Conservation (phyloP, 2,329 filamentous ascomycete species). For the Fusarium sp. region DNA sequence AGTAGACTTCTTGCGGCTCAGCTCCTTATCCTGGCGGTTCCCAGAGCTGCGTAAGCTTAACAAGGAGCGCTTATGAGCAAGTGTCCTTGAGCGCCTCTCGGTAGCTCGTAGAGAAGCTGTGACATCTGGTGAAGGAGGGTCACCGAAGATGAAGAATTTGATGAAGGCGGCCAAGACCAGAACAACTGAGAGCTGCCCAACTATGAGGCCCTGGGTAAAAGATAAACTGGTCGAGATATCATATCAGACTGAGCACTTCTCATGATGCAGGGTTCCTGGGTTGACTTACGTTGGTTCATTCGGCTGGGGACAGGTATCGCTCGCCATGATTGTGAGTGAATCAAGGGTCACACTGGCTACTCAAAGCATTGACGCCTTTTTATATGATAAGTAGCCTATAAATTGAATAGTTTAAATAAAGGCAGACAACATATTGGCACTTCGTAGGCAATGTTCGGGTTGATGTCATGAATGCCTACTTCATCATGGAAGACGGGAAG, state of each 20-base stretch:
- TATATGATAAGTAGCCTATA: background rate
- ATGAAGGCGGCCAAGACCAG: constrained; percentile 95
- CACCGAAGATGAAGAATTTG: constrained; percentile 99
- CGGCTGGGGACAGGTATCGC: constrained; percentile 60
- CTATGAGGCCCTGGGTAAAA: constrained; percentile 93
- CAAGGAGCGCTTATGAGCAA: constrained; percentile 83
- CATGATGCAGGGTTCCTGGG: constrained; percentile 17
- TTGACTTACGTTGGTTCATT: constrained; percentile 60
- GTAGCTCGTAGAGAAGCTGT: constrained; percentile 83
- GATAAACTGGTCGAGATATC: constrained; percentile 72
- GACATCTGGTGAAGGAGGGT: constrained; percentile 86
- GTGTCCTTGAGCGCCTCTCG: constrained; percentile 79
- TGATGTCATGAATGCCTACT: constrained; percentile 36
- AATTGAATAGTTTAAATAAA: background rate
- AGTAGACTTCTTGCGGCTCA: constrained; percentile 78
- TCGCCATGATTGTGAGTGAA: constrained; percentile 53
- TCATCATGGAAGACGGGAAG: constrained; percentile 25
- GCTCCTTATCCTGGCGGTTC: constrained; percentile 58
- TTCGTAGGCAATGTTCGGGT: constrained; percentile 8
- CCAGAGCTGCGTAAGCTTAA: constrained; percentile 71
- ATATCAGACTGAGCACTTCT: constrained; percentile 23
- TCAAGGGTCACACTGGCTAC: background rate
- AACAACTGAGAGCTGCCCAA: constrained; percentile 94
- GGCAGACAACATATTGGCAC: constrained; percentile 10
- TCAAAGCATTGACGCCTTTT: background rate